Percentiles rank a stretch among this genome's conserved stretches.
Evolutionary conservation across 192 early-diverging fungal species (phyloP).

Genomic region (Chytriomyces sp.): DNA sequence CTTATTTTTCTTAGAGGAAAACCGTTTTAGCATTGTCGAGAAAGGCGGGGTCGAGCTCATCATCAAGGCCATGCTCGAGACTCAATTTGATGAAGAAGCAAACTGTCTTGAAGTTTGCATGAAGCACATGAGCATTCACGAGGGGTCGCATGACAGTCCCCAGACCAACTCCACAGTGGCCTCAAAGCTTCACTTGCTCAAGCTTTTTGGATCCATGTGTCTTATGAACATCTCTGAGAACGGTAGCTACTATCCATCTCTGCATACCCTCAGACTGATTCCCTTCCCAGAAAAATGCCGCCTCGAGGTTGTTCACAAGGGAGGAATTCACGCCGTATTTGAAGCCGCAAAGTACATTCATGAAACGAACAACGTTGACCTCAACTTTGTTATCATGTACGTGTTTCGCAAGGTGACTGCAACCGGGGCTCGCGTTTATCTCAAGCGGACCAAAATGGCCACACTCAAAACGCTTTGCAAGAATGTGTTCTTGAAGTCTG

Average conservation of each 20-base stretch:
- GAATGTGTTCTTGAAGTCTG: neutral
- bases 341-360: conserved; percentile 24
- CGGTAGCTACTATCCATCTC: conserved; percentile 17
- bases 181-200: conserved; percentile 32
- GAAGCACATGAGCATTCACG: conserved; percentile 12
- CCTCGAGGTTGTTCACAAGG: conserved; percentile 26
- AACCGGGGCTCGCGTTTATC: neutral
- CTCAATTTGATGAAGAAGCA: conserved; percentile 8
- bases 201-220: conserved; percentile 45
- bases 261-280: neutral
- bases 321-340: conserved; percentile 35
- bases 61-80: conserved; percentile 27
- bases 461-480: conserved; percentile 2
- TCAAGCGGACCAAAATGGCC: neutral
- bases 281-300: conserved; percentile 30
- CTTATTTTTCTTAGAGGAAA: conserved; percentile 9
- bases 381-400: conserved; percentile 24
- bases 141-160: neutral
- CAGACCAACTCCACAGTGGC: conserved; percentile 8
- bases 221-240: conserved; percentile 44
- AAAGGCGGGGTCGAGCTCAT: conserved; percentile 19
- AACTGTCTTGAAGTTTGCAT: conserved; percentile 24
- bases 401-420: conserved; percentile 18
- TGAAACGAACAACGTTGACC: neutral
- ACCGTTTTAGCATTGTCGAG: conserved; percentile 18